Evolutionary conservation across 148 eudicot genomes (phyloP).

Genomic region (Hydrangea macrophylla): DNA sequence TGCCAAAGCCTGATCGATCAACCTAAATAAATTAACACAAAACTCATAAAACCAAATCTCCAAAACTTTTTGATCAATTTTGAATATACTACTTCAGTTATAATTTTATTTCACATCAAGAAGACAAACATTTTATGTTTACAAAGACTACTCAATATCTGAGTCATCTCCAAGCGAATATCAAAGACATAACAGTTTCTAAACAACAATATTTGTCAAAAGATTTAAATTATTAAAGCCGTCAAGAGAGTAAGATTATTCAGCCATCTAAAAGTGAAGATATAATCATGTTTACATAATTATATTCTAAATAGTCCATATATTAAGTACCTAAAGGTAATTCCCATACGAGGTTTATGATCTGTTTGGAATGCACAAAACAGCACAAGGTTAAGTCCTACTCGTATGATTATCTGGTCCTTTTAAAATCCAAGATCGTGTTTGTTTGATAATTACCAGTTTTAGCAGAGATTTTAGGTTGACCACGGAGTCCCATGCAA

Average conservation of each 20-base stretch:
- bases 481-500: too few relatives aligned
- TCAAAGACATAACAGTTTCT: neutral
- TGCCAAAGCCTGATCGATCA: slow-evolving; percentile 81
- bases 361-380: too few relatives aligned
- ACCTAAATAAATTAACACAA: slow-evolving; percentile 37
- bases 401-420: too few relatives aligned
- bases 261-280: too few relatives aligned
- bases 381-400: too few relatives aligned
- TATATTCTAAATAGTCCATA: neutral
- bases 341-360: neutral
- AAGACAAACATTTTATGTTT: neutral
- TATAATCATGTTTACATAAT: too few relatives aligned
- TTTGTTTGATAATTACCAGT: too few relatives aligned
- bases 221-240: too few relatives aligned
- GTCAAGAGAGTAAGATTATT: too few relatives aligned
- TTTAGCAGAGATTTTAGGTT: too few relatives aligned
- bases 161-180: neutral
- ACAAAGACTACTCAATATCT: neutral
- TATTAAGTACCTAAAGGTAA: neutral
- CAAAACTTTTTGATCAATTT: neutral
- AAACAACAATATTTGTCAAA: neutral
- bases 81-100: neutral
- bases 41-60: neutral
- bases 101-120: neutral
- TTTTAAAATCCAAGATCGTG: too few relatives aligned